Percentiles rank a stretch among this genome's conserved stretches.
phyloP scores from a whole-genome alignment of 2,329 filamentous ascomycete genomes.

The Neofusicoccum laricinum region DNA sequence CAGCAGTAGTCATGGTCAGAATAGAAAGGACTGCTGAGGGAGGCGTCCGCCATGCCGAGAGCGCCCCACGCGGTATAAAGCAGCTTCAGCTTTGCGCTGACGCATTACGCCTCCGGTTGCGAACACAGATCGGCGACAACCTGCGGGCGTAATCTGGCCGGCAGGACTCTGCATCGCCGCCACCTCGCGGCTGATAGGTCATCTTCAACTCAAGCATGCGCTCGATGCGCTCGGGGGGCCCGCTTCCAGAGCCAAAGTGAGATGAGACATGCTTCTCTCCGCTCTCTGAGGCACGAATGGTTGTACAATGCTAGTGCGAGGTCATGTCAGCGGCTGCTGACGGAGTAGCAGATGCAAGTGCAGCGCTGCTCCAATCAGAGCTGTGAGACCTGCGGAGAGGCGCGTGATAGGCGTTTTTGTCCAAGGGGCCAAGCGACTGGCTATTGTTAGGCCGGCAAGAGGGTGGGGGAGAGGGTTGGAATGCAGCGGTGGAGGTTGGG shows the following conservation, averaged over 20 bases:
- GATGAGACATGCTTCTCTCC: constrained; percentile 6
- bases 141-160: neutral
- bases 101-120: neutral
- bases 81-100: neutral
- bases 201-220: neutral
- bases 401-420: constrained; percentile 5
- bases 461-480: neutral
- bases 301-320: constrained; percentile 6
- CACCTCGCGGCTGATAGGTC: constrained; percentile 4
- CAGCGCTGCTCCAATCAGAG: neutral
- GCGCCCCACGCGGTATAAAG: constrained; percentile 10
- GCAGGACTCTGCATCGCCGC: neutral
- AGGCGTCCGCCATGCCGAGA: neutral
- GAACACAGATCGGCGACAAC: neutral
- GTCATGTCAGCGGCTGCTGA: constrained; percentile 17
- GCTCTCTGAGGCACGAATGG: constrained; percentile 3
- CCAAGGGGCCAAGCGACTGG: neutral
- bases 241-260: neutral
- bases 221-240: neutral
- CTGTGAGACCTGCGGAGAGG: neutral
- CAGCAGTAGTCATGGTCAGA: constrained; percentile 2
- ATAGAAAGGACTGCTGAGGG: neutral
- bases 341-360: constrained; percentile 9
- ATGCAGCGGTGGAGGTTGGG: neutral
- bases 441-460: neutral